Percentiles rank a stretch among this genome's conserved stretches.
Evolutionary conservation across 2,329 filamentous ascomycete genomes (phyloP).

Genomic region (Fusarium sp.): DNA sequence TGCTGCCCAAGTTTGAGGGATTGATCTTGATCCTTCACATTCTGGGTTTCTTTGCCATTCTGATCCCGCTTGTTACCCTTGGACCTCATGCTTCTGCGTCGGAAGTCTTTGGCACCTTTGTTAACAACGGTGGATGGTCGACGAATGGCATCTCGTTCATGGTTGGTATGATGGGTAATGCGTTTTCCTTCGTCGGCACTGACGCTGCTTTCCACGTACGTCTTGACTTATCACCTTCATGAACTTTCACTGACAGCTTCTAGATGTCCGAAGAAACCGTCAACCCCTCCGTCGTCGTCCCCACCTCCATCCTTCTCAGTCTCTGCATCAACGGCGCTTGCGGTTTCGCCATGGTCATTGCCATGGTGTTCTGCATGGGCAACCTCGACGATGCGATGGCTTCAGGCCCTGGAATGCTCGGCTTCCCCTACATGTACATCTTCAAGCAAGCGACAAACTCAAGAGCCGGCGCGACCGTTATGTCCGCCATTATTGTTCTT

Average conservation of each 20-base stretch:
- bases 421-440: slow-evolving; percentile 68
- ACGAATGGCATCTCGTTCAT: slow-evolving; percentile 56
- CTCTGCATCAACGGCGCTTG: slow-evolving; percentile 61
- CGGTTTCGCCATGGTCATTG: slow-evolving; percentile 66
- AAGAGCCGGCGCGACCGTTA: slow-evolving; percentile 58
- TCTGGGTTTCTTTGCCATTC: slow-evolving; percentile 47
- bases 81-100: slow-evolving; percentile 45
- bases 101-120: slow-evolving; percentile 56
- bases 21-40: slow-evolving; percentile 61
- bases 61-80: slow-evolving; percentile 46
- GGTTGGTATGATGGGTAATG: slow-evolving; percentile 55
- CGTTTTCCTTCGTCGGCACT: slow-evolving; percentile 48
- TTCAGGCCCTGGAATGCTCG: slow-evolving; percentile 53
- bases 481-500: slow-evolving; percentile 60
- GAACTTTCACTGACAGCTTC: not conserved
- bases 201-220: slow-evolving; percentile 47
- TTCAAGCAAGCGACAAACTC: slow-evolving; percentile 62
- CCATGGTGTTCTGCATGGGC: slow-evolving; percentile 63
- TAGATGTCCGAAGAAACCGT: slow-evolving; percentile 58
- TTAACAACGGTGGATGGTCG: slow-evolving; percentile 57
- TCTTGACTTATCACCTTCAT: fast-evolving
- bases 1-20: slow-evolving; percentile 61
- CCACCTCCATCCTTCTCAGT: slow-evolving; percentile 59
- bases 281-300: slow-evolving; percentile 60
- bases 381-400: slow-evolving; percentile 56